Evolutionary conservation across 129 eudicot genomes (phyloP), one percentile per base, ranked within the genome.

Genomic region (Kitagawia praeruptora): DNA sequence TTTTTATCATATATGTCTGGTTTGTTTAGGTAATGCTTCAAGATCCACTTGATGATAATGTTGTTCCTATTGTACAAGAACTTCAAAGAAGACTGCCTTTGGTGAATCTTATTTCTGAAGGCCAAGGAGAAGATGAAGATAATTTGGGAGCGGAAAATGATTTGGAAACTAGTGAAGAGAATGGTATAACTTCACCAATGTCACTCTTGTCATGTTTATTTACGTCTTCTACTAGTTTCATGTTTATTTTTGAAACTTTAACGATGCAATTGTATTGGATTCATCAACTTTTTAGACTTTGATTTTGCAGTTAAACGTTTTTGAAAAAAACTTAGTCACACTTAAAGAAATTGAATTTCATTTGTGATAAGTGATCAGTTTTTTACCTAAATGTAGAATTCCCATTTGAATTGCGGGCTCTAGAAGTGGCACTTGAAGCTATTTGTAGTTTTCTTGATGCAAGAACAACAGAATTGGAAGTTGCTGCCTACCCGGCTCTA

Each of bases 371-470:
- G 64, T 56, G 64, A 23, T 56, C 64, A 70, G 23, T 21, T 8
- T 72, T 71, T 39, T 34, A 21, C 49, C 61, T 75, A 11, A 72
- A 77, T 80, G 82, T 73, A 95, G 97, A 92, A 70, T 86, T 92
- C 78, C 99, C 64, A 23, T 56, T 56, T 56, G 64, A 56, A 56
- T 21, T 56, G 63, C 63, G 63, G 63, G 63, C 63, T 75, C 87
- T 95, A 64, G 99, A 95, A 87, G 99, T 95, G n/a, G 96, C 88
- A 42, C 88, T 92, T 18, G 99, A 95, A 95, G 96, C 90, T 37
- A 86, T 95, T 42, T 95, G 97, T 81, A 90, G 91, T 73, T 95
- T 85, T 83, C 96, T 95, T 12, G 96, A 95, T 73, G 95, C 96
- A 13, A 91, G 92, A 3, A 86, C 97, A 8, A 74, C 91, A 85